phyloP scores from a whole-genome alignment of 2,329 filamentous ascomycete species.

The Aureobasidium vineae region DNA sequence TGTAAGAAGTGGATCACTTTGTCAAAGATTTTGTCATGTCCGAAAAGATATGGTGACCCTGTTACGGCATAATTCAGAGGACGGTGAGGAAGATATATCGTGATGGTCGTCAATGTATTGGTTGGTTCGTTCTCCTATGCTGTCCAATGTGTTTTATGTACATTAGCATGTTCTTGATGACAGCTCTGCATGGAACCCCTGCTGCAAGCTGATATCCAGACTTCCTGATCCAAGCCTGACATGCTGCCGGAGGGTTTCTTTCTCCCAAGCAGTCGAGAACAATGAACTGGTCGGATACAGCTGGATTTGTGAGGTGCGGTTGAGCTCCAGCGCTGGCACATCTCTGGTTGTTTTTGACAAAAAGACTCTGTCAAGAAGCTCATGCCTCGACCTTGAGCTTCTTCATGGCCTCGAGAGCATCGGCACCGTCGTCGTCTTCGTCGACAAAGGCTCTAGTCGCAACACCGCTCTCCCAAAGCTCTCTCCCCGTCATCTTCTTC shows the following conservation, averaged over 20 bases:
- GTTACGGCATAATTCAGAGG: too few species aligned
- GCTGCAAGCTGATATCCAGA: not conserved
- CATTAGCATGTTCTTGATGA: not conserved
- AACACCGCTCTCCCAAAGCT: conserved; percentile 51
- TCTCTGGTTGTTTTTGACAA: too few species aligned
- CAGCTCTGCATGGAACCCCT: not conserved
- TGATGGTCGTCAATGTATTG: conserved; percentile 3
- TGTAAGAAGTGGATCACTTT: too few species aligned
- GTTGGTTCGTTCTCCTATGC: not conserved
- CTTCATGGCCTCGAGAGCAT: conserved; percentile 60
- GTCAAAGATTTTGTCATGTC: not conserved
- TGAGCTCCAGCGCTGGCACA: not conserved
- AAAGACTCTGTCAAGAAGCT: not conserved
- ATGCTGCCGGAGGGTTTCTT: not conserved
- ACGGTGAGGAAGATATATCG: too few species aligned
- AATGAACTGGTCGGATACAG: too few species aligned
- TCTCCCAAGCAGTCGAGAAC: not conserved
- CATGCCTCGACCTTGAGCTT: conserved; percentile 63
- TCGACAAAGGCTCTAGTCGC: conserved; percentile 65
- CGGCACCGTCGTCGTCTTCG: conserved; percentile 60
- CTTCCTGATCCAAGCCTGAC: not conserved
- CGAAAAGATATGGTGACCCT: too few species aligned
- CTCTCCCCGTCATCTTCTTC: conserved; percentile 67
- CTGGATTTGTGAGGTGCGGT: not conserved
- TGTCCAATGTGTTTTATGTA: conserved; percentile 7